A percentile compares a stretch with the other conserved stretches of the same genome.
Conservation (phyloP, 139 green algal species). For the Chlamydomonas sp. region DNA sequence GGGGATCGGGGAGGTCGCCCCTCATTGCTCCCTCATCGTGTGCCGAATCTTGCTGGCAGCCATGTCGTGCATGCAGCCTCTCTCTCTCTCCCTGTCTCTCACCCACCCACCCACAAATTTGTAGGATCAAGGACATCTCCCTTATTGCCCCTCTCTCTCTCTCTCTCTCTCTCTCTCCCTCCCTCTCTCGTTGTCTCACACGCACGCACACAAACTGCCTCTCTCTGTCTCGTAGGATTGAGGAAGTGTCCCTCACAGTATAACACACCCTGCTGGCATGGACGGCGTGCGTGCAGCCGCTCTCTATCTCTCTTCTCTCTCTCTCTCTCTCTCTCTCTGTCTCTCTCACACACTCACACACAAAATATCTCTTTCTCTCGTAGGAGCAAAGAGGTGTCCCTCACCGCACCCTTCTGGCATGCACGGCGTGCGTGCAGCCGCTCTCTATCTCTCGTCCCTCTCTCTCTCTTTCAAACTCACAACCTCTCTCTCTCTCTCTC, state of each 20-base stretch:
- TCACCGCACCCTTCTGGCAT: constrained; percentile 54
- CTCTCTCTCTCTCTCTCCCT: too few species aligned
- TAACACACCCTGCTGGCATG: too few species aligned
- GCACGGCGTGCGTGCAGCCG: constrained; percentile 48
- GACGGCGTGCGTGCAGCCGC: constrained; percentile 18
- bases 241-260: too few species aligned
- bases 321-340: not conserved
- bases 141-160: not conserved
- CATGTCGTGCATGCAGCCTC: not conserved
- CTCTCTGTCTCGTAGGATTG: constrained; percentile 20
- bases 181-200: too few species aligned
- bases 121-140: too few species aligned
- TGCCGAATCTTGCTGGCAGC: too few species aligned
- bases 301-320: constrained; percentile 39
- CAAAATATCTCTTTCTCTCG: not conserved
- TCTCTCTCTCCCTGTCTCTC: not conserved
- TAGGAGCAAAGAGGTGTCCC: too few species aligned
- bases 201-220: not conserved
- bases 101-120: not conserved
- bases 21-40: too few species aligned
- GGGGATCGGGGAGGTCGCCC: too few species aligned
- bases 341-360: not conserved
- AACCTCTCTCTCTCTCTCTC: not conserved
- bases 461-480: not conserved
- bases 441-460: not conserved